A percentile compares a stretch with the other conserved stretches of the same genome.
These are phyloP conservation scores for Phytophthora nicotianae DNA, from an alignment of 352 stramenopile genomes.

Conservation along the genomic window DNA sequence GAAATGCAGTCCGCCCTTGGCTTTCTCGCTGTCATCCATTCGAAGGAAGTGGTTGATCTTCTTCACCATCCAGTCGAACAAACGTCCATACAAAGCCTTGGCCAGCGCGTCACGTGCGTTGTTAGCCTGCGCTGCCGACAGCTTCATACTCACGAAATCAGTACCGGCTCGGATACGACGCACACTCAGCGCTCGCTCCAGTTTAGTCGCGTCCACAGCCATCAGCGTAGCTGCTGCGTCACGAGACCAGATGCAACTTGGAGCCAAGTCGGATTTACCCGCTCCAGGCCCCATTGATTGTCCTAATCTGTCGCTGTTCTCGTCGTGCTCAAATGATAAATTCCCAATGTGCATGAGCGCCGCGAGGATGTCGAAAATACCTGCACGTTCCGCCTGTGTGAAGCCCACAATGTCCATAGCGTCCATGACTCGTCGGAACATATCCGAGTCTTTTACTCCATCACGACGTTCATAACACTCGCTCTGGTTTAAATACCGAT, in stretches of 20 bases:
- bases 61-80: conserved; percentile 92
- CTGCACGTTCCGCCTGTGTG: conserved; percentile 66
- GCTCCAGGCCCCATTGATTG: conserved; percentile 39
- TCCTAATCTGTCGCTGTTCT: conserved; percentile 55
- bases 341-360: conserved; percentile 92
- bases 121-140: conserved; percentile 82
- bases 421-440: conserved; percentile 80
- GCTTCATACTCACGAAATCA: conserved; percentile 87
- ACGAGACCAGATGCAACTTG: conserved; percentile 71
- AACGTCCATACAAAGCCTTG: conserved; percentile 86
- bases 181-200: conserved; percentile 77
- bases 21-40: conserved; percentile 78
- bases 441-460: conserved; percentile 72
- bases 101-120: conserved; percentile 83
- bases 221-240: conserved; percentile 75
- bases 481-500: conserved; percentile 88
- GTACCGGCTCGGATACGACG: conserved; percentile 81
- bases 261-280: conserved; percentile 49
- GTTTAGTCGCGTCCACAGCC: conserved; percentile 68
- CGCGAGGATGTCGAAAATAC: conserved; percentile 84
- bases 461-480: conserved; percentile 83
- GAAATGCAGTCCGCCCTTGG: conserved; percentile 64
- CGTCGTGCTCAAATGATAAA: conserved; percentile 84
- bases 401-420: conserved; percentile 89
- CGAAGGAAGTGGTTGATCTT: conserved; percentile 87